Percentiles rank a stretch among this genome's conserved stretches.
These are phyloP conservation scores for Dioszegia aurantiaca DNA, from an alignment of 768 basidiomycete genomes.

Conservation along the genomic window DNA sequence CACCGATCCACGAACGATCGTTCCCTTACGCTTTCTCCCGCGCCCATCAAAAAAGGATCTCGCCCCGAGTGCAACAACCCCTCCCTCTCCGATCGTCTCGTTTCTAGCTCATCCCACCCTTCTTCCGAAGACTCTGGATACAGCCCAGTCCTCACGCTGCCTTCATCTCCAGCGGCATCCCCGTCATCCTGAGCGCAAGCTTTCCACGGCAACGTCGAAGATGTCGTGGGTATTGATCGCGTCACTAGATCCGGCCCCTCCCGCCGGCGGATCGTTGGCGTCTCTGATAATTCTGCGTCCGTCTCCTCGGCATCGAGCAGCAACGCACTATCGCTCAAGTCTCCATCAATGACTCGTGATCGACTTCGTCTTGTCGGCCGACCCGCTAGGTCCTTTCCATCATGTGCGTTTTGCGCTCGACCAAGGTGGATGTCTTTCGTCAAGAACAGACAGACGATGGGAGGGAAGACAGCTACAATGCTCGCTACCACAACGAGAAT, in stretches of 20 bases:
- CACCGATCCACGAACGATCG: background rate
- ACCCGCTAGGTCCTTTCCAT: slow-evolving; percentile 52
- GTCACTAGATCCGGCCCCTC: no score
- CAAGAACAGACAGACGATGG: slow-evolving; percentile 61
- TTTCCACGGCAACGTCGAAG: background rate
- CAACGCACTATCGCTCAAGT: background rate
- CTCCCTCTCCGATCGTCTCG: background rate
- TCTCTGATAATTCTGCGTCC: no score
- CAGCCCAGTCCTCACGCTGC: no score
- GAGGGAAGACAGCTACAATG: slow-evolving; percentile 60
- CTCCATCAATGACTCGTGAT: background rate
- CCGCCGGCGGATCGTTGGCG: no score
- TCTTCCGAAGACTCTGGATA: background rate
- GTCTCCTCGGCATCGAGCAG: background rate
- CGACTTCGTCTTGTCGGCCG: slow-evolving; percentile 1
- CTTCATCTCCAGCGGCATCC: no score
- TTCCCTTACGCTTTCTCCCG: background rate
- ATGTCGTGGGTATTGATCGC: background rate
- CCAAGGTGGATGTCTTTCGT: slow-evolving; percentile 69
- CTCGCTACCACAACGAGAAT: slow-evolving; percentile 26
- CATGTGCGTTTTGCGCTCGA: slow-evolving; percentile 69
- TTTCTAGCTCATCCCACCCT: background rate
- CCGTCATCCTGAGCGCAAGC: no score
- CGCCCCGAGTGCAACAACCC: no score
- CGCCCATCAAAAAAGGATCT: no score